phyloP scores from a whole-genome alignment of 2,329 filamentous ascomycete species.

The Penicillium sp. region DNA sequence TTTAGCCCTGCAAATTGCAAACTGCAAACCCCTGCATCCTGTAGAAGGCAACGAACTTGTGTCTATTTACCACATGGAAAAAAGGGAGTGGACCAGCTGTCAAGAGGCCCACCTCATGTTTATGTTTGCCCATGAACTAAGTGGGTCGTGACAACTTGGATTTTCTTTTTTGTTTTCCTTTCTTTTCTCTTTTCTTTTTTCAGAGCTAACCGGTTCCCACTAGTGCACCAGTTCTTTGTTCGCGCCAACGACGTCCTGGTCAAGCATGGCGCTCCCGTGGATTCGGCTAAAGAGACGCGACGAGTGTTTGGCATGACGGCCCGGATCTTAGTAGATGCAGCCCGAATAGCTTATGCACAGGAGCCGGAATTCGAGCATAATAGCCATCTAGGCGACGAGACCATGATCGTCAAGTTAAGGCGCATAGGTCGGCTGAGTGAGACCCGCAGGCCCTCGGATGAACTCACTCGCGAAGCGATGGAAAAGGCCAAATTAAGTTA shows the following conservation, averaged over 20 bases:
- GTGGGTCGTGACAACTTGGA: not conserved
- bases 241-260: slow-evolving; percentile 66
- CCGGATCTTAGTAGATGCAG: slow-evolving; percentile 80
- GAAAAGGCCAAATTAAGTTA: slow-evolving; percentile 46
- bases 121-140: too few relatives aligned
- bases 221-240: slow-evolving; percentile 87
- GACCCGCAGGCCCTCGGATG: slow-evolving; percentile 48
- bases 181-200: slow-evolving; percentile 1
- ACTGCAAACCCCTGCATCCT: too few relatives aligned
- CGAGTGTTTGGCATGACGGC: slow-evolving; percentile 95
- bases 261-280: slow-evolving; percentile 51
- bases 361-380: slow-evolving; percentile 79
- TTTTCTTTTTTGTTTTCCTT: not conserved
- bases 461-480: slow-evolving; percentile 49
- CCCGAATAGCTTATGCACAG: slow-evolving; percentile 73
- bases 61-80: too few relatives aligned
- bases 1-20: not conserved
- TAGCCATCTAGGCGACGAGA: slow-evolving; percentile 60
- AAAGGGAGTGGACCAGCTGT: too few relatives aligned
- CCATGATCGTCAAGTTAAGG: slow-evolving; percentile 55
- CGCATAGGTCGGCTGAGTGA: slow-evolving; percentile 54
- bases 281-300: slow-evolving; percentile 54
- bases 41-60: too few relatives aligned
- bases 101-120: too few relatives aligned
- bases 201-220: slow-evolving; percentile 13